Conservation (phyloP, 495 filamentous ascomycete genomes). For the Penicillium bovifimosum region DNA sequence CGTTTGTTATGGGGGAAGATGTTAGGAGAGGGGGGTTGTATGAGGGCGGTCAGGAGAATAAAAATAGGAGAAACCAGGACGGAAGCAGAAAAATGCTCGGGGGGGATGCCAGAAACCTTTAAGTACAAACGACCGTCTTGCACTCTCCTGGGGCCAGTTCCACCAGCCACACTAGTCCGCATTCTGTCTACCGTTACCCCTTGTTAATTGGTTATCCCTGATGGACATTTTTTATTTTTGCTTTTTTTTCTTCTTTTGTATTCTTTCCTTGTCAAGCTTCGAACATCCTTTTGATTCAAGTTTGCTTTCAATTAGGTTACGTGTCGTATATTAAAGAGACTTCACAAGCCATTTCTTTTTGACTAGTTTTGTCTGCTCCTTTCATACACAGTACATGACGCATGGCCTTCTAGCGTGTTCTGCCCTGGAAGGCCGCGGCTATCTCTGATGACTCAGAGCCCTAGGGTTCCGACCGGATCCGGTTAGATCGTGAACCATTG, state of each 20-base stretch:
- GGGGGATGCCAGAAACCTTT: slow-evolving; percentile 47
- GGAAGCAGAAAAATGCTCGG: slow-evolving; percentile 35
- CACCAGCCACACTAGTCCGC: slow-evolving; percentile 35
- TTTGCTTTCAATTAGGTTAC: not conserved
- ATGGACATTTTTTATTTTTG: slow-evolving; percentile 24
- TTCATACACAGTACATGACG: not conserved
- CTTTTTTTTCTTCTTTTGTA: slow-evolving; percentile 1
- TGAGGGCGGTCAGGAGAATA: slow-evolving; percentile 24
- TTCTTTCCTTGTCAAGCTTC: not conserved
- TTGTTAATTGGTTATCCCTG: slow-evolving; percentile 25
- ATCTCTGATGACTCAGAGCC: slow-evolving; percentile 9
- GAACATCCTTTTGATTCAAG: not conserved
- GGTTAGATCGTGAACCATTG: slow-evolving; percentile 6
- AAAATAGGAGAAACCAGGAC: slow-evolving; percentile 30
- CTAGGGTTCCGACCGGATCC: slow-evolving; percentile 13
- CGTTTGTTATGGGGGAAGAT: slow-evolving; percentile 17
- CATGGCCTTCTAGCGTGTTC: not conserved
- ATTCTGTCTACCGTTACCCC: slow-evolving; percentile 31
- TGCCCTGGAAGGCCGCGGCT: not conserved
- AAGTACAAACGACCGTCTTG: slow-evolving; percentile 45
- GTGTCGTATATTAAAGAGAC: not conserved
- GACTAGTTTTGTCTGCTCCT: not conserved
- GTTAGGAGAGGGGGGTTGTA: slow-evolving; percentile 12
- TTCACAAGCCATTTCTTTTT: not conserved
- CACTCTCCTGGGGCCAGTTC: slow-evolving; percentile 38